These are phyloP conservation scores for Saccharomycopsis sp. DNA, from an alignment of 805 yeast genomes.

Conservation along the genomic window DNA sequence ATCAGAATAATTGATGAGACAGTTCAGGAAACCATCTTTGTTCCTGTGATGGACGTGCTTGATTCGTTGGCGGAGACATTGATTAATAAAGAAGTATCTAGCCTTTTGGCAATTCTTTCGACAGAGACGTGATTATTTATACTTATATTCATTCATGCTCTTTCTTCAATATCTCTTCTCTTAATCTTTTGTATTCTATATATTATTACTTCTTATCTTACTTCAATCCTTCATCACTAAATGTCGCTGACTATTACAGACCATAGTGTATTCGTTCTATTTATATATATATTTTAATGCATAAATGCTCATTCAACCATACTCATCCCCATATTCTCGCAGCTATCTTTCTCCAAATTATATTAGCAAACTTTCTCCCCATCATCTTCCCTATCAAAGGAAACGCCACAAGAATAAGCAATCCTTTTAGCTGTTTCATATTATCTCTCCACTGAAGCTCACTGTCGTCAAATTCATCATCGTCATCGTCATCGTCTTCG, in stretches of 20 bases:
- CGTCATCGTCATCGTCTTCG: conserved; percentile 6
- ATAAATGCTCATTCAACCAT: background rate
- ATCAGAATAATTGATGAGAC: conserved; percentile 1
- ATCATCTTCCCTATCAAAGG: conserved; percentile 40
- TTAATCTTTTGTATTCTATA: too few species aligned
- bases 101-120: background rate
- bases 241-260: too few species aligned
- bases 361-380: conserved; percentile 33
- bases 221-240: too few species aligned
- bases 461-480: conserved; percentile 13
- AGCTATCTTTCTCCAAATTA: conserved; percentile 17
- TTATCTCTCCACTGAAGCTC: conserved; percentile 46
- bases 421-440: conserved; percentile 35
- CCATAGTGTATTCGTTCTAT: background rate
- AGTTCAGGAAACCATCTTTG: conserved; percentile 4
- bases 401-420: conserved; percentile 33
- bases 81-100: conserved; percentile 3
- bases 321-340: conserved; percentile 13
- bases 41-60: conserved; percentile 5
- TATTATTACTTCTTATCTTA: too few species aligned
- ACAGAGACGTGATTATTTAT: background rate
- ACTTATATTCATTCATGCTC: too few species aligned
- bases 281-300: background rate
- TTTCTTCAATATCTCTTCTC: too few species aligned
- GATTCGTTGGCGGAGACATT: background rate